Conservation (phyloP, 2,329 filamentous ascomycete genomes). For the Neoarthrinium moseri region DNA sequence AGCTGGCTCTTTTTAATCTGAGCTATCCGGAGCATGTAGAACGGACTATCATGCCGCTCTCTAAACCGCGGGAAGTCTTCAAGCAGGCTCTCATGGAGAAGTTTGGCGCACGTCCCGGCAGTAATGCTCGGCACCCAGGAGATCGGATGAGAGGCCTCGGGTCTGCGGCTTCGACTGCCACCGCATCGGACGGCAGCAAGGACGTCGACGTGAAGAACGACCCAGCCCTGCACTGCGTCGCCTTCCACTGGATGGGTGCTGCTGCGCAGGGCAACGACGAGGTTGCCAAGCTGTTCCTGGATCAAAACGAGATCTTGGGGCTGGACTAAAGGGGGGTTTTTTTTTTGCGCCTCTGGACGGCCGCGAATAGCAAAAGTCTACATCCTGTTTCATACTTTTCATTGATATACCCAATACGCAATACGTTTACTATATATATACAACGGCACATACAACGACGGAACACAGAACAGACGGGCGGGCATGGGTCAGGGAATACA, state of each 20-base stretch:
- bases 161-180: conserved; percentile 18
- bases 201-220: conserved; percentile 65
- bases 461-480: background rate
- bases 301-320: conserved; percentile 55
- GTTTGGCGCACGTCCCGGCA: conserved; percentile 44
- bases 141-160: conserved; percentile 29
- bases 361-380: no score
- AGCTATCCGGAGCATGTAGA: conserved; percentile 84
- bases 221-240: conserved; percentile 86
- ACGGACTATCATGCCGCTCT: conserved; percentile 78
- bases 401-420: background rate
- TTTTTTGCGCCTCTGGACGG: background rate
- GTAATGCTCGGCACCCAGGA: conserved; percentile 28
- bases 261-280: conserved; percentile 84
- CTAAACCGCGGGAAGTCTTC: conserved; percentile 84
- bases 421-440: conserved; percentile 1
- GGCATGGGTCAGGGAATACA: background rate
- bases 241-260: conserved; percentile 95
- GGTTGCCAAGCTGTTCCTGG: conserved; percentile 77
- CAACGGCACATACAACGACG: background rate
- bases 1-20: conserved; percentile 90
- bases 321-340: conserved; percentile 14
- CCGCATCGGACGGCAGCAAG: conserved; percentile 28
- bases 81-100: conserved; percentile 81
- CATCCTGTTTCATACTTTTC: background rate